Conservation (phyloP, 2,329 filamentous ascomycete species). For the Colletotrichum sojae region DNA sequence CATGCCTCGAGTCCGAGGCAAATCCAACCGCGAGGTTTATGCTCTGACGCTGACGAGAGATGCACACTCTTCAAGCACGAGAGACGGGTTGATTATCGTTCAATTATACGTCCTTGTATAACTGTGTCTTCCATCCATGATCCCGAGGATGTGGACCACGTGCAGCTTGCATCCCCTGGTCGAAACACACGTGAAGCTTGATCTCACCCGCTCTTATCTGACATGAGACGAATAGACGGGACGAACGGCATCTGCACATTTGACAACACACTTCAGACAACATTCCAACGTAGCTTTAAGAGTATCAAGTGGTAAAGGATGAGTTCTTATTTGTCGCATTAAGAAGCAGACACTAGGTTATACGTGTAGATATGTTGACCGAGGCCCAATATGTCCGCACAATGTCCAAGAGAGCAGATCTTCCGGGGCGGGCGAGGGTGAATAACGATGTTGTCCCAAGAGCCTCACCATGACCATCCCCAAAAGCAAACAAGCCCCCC, state of each 20-base stretch:
- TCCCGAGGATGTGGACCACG: neutral
- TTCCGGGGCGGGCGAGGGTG: constrained; percentile 9
- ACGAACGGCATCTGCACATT: constrained; percentile 10
- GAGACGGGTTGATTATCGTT: no score
- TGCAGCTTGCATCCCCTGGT: constrained; percentile 2
- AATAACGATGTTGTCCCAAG: neutral
- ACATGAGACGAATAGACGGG: constrained; percentile 32
- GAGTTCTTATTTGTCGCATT: constrained; percentile 37
- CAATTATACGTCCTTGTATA: neutral
- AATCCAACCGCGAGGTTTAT: no score
- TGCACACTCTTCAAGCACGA: neutral
- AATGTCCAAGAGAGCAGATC: constrained; percentile 25
- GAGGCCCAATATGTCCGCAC: constrained; percentile 25
- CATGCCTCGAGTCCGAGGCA: no score
- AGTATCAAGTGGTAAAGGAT: constrained; percentile 9
- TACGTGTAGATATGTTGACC: constrained; percentile 24
- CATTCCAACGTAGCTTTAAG: no score
- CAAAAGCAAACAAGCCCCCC: constrained; percentile 13
- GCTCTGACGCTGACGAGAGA: no score
- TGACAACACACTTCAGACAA: neutral
- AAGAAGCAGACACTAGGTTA: constrained; percentile 38
- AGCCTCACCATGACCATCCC: constrained; percentile 17
- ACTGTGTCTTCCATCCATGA: neutral
- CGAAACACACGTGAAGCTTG: constrained; percentile 34
- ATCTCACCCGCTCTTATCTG: neutral